Evolutionary conservation across 345 rosid genomes (phyloP).

Genomic region (Heritiera fomes): DNA sequence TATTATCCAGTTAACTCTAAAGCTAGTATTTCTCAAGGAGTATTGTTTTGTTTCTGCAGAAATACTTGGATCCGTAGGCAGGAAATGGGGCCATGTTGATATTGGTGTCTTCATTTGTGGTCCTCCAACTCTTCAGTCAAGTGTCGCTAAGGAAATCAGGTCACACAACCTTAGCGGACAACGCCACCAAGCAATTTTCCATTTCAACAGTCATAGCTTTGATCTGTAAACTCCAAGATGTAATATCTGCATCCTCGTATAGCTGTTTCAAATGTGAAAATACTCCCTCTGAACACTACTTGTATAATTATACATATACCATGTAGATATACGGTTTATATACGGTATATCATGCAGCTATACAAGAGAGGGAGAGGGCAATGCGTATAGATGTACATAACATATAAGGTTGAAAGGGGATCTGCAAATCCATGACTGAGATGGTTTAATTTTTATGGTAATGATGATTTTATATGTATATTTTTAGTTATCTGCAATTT

Average conservation of each 20-base stretch:
- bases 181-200: conserved; percentile 51
- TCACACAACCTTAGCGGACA: conserved; percentile 50
- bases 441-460: not conserved
- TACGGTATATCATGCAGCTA: not conserved
- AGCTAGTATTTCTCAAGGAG: not conserved
- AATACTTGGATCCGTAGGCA: conserved; percentile 49
- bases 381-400: not conserved
- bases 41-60: conserved; percentile 40
- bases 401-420: not conserved
- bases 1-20: not conserved
- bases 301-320: not conserved
- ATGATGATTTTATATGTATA: not conserved
- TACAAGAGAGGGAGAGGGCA: too few relatives aligned
- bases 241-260: not conserved
- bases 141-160: conserved; percentile 81
- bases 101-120: conserved; percentile 89
- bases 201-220: conserved; percentile 83
- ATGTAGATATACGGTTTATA: not conserved
- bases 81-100: conserved; percentile 68
- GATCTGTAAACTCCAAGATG: conserved; percentile 44
- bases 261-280: not conserved
- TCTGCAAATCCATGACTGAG: not conserved
- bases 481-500: not conserved
- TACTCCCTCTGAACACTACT: not conserved
- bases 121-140: conserved; percentile 66